These are phyloP conservation scores for Rhodamnia rubescens DNA, from an alignment of 345 rosid genomes.

Conservation along the genomic window DNA sequence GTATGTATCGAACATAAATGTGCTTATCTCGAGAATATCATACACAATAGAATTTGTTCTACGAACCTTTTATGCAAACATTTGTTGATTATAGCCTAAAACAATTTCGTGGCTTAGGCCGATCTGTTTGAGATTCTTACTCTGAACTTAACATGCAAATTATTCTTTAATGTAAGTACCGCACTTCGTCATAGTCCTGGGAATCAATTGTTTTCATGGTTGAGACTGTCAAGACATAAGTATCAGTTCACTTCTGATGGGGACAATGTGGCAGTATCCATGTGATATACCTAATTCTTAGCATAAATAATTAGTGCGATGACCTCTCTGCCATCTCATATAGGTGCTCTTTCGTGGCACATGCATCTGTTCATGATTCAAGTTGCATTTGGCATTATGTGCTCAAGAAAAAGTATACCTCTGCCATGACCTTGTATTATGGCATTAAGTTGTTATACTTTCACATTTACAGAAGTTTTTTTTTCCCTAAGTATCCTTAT, in stretches of 20 bases:
- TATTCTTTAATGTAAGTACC: neutral
- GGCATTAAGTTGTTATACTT: neutral
- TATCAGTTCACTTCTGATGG: neutral
- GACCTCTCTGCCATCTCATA: neutral
- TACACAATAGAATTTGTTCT: neutral
- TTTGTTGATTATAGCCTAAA: neutral
- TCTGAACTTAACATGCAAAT: neutral
- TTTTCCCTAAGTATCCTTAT: neutral
- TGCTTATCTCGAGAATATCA: neutral
- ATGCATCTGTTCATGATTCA: neutral
- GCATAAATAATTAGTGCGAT: neutral
- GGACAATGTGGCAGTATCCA: neutral
- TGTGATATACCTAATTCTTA: neutral
- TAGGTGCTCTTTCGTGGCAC: neutral
- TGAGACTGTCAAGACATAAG: neutral
- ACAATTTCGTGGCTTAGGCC: neutral
- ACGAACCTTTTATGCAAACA: neutral
- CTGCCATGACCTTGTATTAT: too few species aligned
- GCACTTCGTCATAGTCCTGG: neutral
- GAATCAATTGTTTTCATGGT: neutral
- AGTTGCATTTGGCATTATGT: neutral
- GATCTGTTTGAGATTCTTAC: neutral
- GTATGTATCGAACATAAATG: neutral
- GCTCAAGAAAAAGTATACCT: too few species aligned
- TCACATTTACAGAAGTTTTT: neutral